phyloP scores from a whole-genome alignment of 306 rosid genomes.

The Quercus glauca region DNA sequence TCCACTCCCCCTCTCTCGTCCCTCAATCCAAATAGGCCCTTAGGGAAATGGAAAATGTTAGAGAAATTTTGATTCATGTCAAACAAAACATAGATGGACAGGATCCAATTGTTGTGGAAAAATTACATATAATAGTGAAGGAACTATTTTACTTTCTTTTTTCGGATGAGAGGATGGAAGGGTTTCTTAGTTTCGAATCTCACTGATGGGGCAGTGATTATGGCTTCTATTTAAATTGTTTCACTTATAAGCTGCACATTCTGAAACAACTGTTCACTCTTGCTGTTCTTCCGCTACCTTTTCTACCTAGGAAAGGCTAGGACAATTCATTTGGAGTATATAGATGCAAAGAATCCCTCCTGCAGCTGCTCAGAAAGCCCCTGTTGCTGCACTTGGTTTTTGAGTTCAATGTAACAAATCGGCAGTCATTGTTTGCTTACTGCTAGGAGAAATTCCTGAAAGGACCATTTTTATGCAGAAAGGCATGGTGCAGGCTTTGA shows the following conservation, averaged over 20 bases:
- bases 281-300: constrained; percentile 88
- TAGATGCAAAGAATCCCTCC: constrained; percentile 95
- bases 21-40: background rate
- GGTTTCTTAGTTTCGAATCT: background rate
- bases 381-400: constrained; percentile 88
- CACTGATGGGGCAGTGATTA: background rate
- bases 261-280: constrained; percentile 11
- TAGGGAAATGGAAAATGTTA: background rate
- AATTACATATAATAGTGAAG: background rate
- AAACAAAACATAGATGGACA: background rate
- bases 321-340: constrained; percentile 91
- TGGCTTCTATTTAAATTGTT: background rate
- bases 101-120: background rate
- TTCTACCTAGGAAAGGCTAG: constrained; percentile 92
- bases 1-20: no score
- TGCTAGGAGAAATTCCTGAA: constrained; percentile 93
- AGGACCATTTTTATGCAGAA: constrained; percentile 96
- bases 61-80: background rate
- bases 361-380: constrained; percentile 96
- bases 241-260: background rate
- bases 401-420: constrained; percentile 39
- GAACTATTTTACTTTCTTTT: background rate
- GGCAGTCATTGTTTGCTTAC: constrained; percentile 61
- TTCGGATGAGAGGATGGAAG: background rate
- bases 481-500: constrained; percentile 76